These are phyloP conservation scores for Penicillium sclerotiorum DNA, from an alignment of 2,329 filamentous ascomycete genomes.

Conservation along the genomic window DNA sequence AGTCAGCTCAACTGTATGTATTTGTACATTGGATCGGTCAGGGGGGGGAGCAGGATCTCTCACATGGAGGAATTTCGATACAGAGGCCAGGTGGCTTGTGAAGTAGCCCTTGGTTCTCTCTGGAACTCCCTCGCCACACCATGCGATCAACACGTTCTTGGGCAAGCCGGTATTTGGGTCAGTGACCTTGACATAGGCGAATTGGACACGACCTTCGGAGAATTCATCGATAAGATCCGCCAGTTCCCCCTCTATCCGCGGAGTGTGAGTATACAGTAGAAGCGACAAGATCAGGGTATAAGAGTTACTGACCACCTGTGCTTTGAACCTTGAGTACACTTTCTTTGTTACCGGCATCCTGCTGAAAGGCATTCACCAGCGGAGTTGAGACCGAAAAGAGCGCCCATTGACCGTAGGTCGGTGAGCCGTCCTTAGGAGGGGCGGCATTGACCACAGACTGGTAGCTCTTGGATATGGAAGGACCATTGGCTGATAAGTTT, in stretches of 20 bases:
- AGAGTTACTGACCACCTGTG: conserved; percentile 70
- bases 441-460: conserved; percentile 67
- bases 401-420: conserved; percentile 90
- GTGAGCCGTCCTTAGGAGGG: conserved; percentile 64
- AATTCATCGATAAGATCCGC: conserved; percentile 91
- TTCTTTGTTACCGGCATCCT: conserved; percentile 79
- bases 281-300: background rate
- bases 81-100: conserved; percentile 85
- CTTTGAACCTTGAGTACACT: conserved; percentile 93
- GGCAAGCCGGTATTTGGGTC: conserved; percentile 88
- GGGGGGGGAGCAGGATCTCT: conserved; percentile 11
- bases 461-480: conserved; percentile 78
- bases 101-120: conserved; percentile 99
- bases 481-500: conserved; percentile 77
- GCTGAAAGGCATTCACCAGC: conserved; percentile 87
- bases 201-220: conserved; percentile 94
- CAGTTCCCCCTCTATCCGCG: conserved; percentile 78
- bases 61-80: conserved; percentile 87
- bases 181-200: conserved; percentile 94
- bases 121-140: conserved; percentile 97
- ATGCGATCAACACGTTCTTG: conserved; percentile 91
- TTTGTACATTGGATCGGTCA: background rate
- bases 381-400: conserved; percentile 92
- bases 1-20: background rate
- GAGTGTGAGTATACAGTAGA: background rate